Conservation (phyloP, 2,329 filamentous ascomycete genomes). For the Drechslerella stenobrocha region DNA sequence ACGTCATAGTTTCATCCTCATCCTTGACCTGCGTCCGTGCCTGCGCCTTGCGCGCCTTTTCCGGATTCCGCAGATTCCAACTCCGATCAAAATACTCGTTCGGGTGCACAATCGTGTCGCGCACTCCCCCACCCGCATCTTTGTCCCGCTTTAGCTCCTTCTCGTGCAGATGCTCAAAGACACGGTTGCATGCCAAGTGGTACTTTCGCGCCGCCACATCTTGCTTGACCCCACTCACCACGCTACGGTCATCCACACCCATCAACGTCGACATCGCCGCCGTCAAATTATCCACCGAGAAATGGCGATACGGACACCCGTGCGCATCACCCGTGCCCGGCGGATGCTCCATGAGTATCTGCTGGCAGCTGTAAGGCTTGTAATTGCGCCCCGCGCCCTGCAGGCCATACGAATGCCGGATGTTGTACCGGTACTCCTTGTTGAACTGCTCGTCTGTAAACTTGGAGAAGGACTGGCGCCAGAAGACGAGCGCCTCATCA, state of each 20-base stretch:
- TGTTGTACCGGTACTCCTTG: constrained; percentile 96
- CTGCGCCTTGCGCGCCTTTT: constrained; percentile 55
- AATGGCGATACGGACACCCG: constrained; percentile 95
- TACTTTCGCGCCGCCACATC: constrained; percentile 87
- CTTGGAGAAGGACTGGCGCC: constrained; percentile 81
- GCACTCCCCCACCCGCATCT: constrained; percentile 73
- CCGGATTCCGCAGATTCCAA: constrained; percentile 81
- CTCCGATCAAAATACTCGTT: constrained; percentile 98
- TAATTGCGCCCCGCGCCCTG: constrained; percentile 91
- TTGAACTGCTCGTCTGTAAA: constrained; percentile 93
- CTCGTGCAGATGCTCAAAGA: constrained; percentile 87
- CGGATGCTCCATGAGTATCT: constrained; percentile 85
- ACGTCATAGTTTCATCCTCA: constrained; percentile 35
- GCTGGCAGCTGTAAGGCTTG: constrained; percentile 89
- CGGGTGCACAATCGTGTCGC: constrained; percentile 90
- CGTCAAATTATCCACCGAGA: constrained; percentile 78
- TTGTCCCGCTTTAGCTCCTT: constrained; percentile 74
- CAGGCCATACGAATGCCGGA: constrained; percentile 92
- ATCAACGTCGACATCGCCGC: constrained; percentile 73
- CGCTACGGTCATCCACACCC: constrained; percentile 75
- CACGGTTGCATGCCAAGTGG: constrained; percentile 93
- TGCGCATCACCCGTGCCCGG: constrained; percentile 86
- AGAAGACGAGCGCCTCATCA: constrained; percentile 91
- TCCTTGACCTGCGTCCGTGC: constrained; percentile 19
- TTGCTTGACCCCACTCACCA: constrained; percentile 79